Base-by-base conservation (phyloP, 2,329 filamentous ascomycete genomes). In the Pseudogymnoascus sp. region DNA sequence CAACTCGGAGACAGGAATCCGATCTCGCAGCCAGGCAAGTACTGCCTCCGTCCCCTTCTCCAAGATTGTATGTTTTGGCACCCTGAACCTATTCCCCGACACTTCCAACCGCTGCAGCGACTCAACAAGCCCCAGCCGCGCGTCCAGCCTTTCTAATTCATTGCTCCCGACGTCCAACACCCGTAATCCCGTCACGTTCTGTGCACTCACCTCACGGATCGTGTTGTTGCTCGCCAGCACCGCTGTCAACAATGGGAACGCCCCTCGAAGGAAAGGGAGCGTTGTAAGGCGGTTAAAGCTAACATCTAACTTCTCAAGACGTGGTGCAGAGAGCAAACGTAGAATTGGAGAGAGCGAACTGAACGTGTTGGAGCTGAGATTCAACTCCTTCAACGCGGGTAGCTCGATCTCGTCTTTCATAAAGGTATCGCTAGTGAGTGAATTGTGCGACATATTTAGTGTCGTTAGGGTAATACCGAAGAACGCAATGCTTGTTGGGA, bases 11-110 rank as follows among this genome's bases (percentile, higher is more conserved):
- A 79, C 82, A 81, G 90, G 87, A 37, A 96, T 88, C 62, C 89
- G 83, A 28, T 91, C 89, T 65, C 90, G 83, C 60, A 97, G 75
- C 89, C 91, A 96, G 60, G 86, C 81, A 68, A 97, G 77, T 0
- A 91, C 88, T 2, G 90, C 89, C 69, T 96, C 91, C 0, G 93
- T 97, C 0, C 93, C 93, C 66, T 91, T 89, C 65, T 93, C 89
- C 59, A 98, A 77, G 6, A 96, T 83, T 66, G 89, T 89, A 78
- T 89, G 93, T 63, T 90, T 85, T 0, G 93, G 93, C 33, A 97
- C 91, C 33, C 91, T 83, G 76, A 98, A 98, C 33, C 87, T 82
- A 73, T 98, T 98, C 0, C 92, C 92, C 28, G 84, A 84, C 3
- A 96, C 89, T 59, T 96, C 89, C 8, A 97, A 78, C 62, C 83